Conservation (phyloP, 2,329 filamentous ascomycete species). For the Trichoderma afroharzianum region DNA sequence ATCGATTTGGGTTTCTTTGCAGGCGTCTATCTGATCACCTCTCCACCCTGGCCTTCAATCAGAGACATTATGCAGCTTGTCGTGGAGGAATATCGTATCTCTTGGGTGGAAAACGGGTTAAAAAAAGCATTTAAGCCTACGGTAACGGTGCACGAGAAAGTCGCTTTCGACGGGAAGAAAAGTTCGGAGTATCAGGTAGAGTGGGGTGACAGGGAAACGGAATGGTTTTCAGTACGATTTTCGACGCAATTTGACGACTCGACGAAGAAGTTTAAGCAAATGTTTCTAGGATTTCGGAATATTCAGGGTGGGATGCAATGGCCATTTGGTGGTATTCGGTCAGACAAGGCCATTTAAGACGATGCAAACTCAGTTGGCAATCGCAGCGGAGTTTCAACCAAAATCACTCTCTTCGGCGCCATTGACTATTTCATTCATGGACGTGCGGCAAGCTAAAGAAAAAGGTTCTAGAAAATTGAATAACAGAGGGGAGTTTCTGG, state of each 20-base stretch:
- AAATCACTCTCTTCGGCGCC: background rate
- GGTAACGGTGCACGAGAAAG: background rate
- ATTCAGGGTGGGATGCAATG: background rate
- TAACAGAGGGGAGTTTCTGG: background rate
- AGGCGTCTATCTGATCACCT: background rate
- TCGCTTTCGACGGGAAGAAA: background rate
- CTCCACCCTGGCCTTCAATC: background rate
- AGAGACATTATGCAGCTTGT: background rate
- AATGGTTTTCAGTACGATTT: background rate
- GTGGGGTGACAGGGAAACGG: background rate
- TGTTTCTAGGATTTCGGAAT: background rate
- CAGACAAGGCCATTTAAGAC: background rate
- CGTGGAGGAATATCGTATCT: background rate
- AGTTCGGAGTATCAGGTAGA: background rate
- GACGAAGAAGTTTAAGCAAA: background rate
- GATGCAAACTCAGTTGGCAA: background rate
- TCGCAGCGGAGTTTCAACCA: accelerated
- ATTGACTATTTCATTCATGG: background rate
- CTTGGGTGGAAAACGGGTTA: background rate
- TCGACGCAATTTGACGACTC: background rate
- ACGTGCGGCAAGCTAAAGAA: too few species aligned
- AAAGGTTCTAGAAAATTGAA: background rate
- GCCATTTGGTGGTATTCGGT: background rate
- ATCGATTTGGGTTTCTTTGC: background rate
- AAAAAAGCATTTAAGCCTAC: background rate